A percentile compares a stretch with the other conserved stretches of the same genome.
Conservation (phyloP, 2,329 filamentous ascomycete species). For the Fusarium verticillioides region DNA sequence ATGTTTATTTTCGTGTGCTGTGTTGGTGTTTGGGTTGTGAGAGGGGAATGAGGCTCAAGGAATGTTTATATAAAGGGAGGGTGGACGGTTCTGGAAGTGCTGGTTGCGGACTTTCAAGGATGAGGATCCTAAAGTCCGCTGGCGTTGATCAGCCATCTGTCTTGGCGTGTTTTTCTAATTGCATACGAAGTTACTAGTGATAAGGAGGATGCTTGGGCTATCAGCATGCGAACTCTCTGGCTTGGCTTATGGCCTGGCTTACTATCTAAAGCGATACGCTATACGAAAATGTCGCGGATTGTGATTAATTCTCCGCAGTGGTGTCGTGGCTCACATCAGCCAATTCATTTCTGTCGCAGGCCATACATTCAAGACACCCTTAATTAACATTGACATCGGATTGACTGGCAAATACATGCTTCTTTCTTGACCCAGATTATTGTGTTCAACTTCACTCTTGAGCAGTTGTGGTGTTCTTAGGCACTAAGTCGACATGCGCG, state of each 20-base stretch:
- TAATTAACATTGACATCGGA: no score
- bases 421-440: no score
- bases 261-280: fast-evolving
- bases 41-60: background rate
- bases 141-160: background rate
- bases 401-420: no score
- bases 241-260: background rate
- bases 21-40: fast-evolving
- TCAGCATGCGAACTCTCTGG: fast-evolving
- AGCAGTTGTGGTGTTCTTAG: fast-evolving
- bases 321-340: background rate
- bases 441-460: no score
- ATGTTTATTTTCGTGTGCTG: slow-evolving; percentile 12
- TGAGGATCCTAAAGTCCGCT: background rate
- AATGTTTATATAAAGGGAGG: background rate
- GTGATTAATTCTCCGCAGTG: background rate
- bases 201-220: fast-evolving
- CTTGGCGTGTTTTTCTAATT: background rate
- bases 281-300: background rate
- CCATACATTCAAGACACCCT: no score
- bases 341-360: fast-evolving
- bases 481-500: no score
- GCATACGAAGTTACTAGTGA: fast-evolving
- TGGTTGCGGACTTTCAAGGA: background rate
- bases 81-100: background rate